Conservation (phyloP, 2,329 filamentous ascomycete genomes). For the Aspergillus niger region DNA sequence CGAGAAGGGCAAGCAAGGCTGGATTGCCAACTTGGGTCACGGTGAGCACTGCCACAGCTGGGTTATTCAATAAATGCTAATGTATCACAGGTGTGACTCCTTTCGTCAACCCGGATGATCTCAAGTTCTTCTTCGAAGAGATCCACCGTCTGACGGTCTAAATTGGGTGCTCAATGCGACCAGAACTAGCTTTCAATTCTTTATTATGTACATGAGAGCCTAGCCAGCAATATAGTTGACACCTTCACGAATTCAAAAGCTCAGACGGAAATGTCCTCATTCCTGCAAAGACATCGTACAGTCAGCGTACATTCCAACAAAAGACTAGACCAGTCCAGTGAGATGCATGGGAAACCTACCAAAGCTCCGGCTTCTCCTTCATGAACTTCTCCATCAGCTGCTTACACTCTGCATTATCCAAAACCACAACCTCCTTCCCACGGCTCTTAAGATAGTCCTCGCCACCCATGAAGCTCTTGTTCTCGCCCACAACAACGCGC, state of each 20-base stretch:
- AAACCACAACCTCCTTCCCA: conserved; percentile 72
- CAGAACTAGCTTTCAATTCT: not conserved
- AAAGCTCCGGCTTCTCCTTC: conserved; percentile 69
- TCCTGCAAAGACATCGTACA: conserved; percentile 42
- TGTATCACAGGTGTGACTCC: conserved; percentile 76
- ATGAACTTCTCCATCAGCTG: conserved; percentile 73
- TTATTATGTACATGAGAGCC: conserved; percentile 13
- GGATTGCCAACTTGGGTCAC: conserved; percentile 96
- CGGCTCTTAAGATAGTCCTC: conserved; percentile 68
- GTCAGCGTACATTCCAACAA: conserved; percentile 7
- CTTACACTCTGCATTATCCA: conserved; percentile 66
- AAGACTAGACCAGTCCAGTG: not conserved
- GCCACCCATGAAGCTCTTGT: conserved; percentile 72
- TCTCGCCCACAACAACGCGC: conserved; percentile 76
- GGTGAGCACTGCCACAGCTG: conserved; percentile 58
- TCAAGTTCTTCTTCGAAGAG: conserved; percentile 93
- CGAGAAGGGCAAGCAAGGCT: conserved; percentile 78
- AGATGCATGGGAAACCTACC: conserved; percentile 50
- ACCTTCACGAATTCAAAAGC: not conserved
- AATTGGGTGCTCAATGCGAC: conserved; percentile 4
- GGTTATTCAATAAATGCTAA: conserved; percentile 21
- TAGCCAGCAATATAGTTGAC: not conserved
- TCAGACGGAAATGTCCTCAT: conserved; percentile 61
- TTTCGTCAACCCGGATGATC: conserved; percentile 86
- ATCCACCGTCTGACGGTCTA: conserved; percentile 65